Conservation (phyloP, 1,284 basidiomycete genomes). For the Violaceomyces palustris region DNA sequence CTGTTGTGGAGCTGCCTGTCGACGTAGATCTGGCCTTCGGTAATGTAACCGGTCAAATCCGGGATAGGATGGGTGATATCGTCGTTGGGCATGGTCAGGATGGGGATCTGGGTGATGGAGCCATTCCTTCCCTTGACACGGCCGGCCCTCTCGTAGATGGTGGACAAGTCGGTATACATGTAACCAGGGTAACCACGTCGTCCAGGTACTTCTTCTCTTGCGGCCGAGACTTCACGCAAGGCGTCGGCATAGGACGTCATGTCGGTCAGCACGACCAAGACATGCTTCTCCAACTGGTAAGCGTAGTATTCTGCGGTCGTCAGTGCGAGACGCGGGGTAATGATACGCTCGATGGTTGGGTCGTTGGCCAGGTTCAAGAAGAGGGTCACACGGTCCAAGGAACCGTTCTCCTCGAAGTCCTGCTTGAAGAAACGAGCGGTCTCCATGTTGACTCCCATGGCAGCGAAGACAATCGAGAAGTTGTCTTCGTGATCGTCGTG, state of each 20-base stretch:
- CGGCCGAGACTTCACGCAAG: constrained; percentile 87
- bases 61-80: constrained; percentile 99
- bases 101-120: constrained; percentile 99
- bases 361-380: constrained; percentile 99
- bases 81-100: constrained; percentile 99
- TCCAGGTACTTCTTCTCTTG: constrained; percentile 97
- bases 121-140: constrained; percentile 96
- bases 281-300: constrained; percentile 99
- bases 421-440: constrained; percentile 99
- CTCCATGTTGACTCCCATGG: constrained; percentile 99
- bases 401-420: constrained; percentile 98
- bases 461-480: constrained; percentile 98
- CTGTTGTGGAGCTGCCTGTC: constrained; percentile 83
- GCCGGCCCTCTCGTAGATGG: constrained; percentile 98
- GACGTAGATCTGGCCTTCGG: constrained; percentile 96
- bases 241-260: constrained; percentile 99
- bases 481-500: constrained; percentile 99
- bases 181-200: constrained; percentile 98
- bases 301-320: constrained; percentile 99
- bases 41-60: constrained; percentile 97
- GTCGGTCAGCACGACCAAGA: constrained; percentile 96
- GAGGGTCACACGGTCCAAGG: constrained; percentile 92
- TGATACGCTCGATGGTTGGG: constrained; percentile 99
- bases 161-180: constrained; percentile 67
- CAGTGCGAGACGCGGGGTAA: constrained; percentile 93